Evolutionary conservation across 1,284 basidiomycete genomes (phyloP), one percentile per base, ranked within the genome.

Genomic region (Leccinum ponderosum): DNA sequence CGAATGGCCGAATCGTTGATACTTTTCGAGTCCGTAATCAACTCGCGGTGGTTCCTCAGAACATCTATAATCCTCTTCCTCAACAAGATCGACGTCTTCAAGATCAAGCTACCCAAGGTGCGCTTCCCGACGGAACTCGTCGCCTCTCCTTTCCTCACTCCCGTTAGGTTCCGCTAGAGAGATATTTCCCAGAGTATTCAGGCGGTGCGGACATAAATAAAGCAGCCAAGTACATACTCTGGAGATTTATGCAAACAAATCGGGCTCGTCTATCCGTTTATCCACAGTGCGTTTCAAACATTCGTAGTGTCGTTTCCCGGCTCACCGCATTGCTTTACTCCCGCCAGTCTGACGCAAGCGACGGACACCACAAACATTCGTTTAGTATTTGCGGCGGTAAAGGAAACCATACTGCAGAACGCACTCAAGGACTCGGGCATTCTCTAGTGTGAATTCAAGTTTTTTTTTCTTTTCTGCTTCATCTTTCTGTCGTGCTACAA

Each of bases 31-130:
- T 91, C 89, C 2, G 93, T 99, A 39, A 95, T 98, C 81, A 98
- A 98, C 78, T 95, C 94, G n/a, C 81, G 94, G 53, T 98, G 97
- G 97, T 99, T 99, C 81, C 78, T 94, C 29, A 84, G 94, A 55
- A 96, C 94, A 14, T 94, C 92, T 0, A 93, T 98, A 62, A 97
- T 98, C 67, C 76, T 98, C 15, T 96, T 97, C 81, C 75, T 97
- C 58, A 98, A 97, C 79, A 97, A 97, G 83, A 96, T 96, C 59
- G 95, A 97, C 69, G 89, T 97, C 3, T 98, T 98, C 83, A 96
- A 95, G 81, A 85, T 82, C 68, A 98, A 98, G 76, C 80, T 98
- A 29, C 91, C 93, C 4, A 95, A 94, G 81, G 87, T 86, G 37
- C 6, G 69, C 65, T 20, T 5, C 2, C 12, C 6, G 0, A 8